Evolutionary conservation across 768 basidiomycete species (phyloP).

Genomic region (Mycena sanguinolenta): DNA sequence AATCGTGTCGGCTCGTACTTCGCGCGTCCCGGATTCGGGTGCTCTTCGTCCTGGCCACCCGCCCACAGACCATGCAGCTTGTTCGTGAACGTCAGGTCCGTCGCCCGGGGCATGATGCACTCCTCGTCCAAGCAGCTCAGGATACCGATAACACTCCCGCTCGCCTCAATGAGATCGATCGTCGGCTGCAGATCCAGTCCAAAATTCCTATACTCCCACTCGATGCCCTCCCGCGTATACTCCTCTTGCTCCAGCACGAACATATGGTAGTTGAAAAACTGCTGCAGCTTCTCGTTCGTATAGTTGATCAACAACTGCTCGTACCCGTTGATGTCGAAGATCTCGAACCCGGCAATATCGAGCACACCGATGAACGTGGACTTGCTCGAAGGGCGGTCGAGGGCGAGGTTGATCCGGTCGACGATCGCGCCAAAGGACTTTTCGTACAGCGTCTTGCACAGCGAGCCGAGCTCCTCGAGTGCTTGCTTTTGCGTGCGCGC

Average conservation of each 20-base stretch:
- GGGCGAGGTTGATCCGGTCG: conserved; percentile 93
- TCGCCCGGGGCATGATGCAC: conserved; percentile 99
- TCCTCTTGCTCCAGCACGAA: conserved; percentile 99
- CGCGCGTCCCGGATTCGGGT: conserved; percentile 77
- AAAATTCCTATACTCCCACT: conserved; percentile 99
- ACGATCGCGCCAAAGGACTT: conserved; percentile 96
- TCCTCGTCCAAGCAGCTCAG: conserved; percentile 96
- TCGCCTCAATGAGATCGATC: conserved; percentile 96
- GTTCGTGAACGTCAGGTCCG: conserved; percentile 93
- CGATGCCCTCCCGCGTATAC: conserved; percentile 94
- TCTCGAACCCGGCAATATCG: conserved; percentile 99
- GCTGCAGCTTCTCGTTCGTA: conserved; percentile 98
- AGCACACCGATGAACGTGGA: conserved; percentile 97
- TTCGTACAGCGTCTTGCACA: conserved; percentile 97
- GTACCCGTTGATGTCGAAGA: conserved; percentile 93
- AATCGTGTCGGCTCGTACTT: conserved; percentile 93
- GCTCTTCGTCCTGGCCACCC: conserved; percentile 60
- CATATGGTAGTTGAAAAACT: conserved; percentile 99
- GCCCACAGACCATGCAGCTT: conserved; percentile 90
- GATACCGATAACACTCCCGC: conserved; percentile 86
- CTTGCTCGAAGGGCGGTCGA: conserved; percentile 93
- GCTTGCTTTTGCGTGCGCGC: conserved; percentile 93
- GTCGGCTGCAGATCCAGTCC: conserved; percentile 98
- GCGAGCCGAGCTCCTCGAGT: conserved; percentile 88
- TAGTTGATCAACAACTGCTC: conserved; percentile 99